phyloP scores from a whole-genome alignment of 176 grass and related monocot species.

The Metroxylon sagu region DNA sequence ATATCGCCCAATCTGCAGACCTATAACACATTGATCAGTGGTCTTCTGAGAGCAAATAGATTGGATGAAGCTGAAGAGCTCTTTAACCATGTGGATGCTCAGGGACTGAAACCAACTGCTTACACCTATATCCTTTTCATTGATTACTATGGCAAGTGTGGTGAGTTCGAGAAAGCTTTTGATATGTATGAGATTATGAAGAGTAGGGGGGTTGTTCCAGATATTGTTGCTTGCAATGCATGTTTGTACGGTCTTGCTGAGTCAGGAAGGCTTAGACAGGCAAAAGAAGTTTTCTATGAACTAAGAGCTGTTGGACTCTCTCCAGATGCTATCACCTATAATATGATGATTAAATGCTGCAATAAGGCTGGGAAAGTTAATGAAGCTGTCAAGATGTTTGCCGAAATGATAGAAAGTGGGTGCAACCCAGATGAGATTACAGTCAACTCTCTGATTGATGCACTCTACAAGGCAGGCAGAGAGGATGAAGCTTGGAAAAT shows the following conservation, averaged over 20 bases:
- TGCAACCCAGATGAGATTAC: constrained; percentile 56
- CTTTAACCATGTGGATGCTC: constrained; percentile 61
- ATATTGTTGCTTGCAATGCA: constrained; percentile 78
- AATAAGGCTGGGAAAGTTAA: constrained; percentile 61
- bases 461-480: constrained; percentile 68
- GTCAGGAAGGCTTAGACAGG: constrained; percentile 60
- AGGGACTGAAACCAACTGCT: constrained; percentile 61
- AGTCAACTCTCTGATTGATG: constrained; percentile 76
- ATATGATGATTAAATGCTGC: constrained; percentile 98
- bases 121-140: constrained; percentile 88
- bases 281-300: constrained; percentile 75
- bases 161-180: constrained; percentile 57
- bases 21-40: constrained; percentile 77
- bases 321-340: constrained; percentile 84
- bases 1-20: constrained; percentile 62
- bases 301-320: constrained; percentile 52
- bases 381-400: constrained; percentile 65
- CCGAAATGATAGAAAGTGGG: constrained; percentile 66
- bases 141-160: constrained; percentile 76
- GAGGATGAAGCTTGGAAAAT: constrained; percentile 72
- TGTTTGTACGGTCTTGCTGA: constrained; percentile 75
- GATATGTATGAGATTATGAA: constrained; percentile 73
- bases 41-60: constrained; percentile 59
- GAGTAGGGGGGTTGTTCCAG: constrained; percentile 58
- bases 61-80: constrained; percentile 41